These are phyloP conservation scores for Chamaenerion angustifolium DNA, from an alignment of 345 rosid species.

Conservation along the genomic window DNA sequence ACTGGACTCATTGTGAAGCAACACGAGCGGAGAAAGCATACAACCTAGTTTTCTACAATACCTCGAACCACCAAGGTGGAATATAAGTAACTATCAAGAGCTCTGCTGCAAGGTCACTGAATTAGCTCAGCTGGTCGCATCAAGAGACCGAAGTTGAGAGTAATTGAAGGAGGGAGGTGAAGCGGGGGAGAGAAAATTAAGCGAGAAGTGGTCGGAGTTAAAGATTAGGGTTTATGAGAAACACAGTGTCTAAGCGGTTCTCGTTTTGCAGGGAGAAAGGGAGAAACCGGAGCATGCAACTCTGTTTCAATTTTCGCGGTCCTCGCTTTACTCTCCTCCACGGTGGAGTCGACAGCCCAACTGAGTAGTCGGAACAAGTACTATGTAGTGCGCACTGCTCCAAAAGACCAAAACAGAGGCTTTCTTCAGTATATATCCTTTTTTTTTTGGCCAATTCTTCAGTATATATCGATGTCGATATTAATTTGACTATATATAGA, in stretches of 20 bases:
- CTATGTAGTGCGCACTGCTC: too few species aligned
- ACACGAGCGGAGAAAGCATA: background rate
- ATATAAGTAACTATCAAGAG: background rate
- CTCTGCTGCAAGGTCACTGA: background rate
- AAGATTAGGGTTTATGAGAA: conserved; percentile 6
- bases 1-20: conserved; percentile 65
- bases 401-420: too few species aligned
- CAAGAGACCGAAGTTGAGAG: background rate
- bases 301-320: too few species aligned
- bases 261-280: background rate
- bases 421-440: too few species aligned
- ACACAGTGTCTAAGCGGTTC: background rate
- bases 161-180: background rate
- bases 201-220: background rate
- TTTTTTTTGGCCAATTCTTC: too few species aligned
- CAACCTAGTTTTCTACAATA: conserved; percentile 8
- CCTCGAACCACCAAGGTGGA: background rate
- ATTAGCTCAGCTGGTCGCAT: background rate
- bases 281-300: background rate
- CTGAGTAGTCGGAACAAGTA: too few species aligned
- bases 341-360: too few species aligned
- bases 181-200: background rate
- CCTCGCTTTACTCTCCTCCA: too few species aligned
- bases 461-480: too few species aligned
- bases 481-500: too few species aligned